A percentile compares a stretch with the other conserved stretches of the same genome.
Evolutionary conservation across 1,139 yeast genomes (phyloP).

Genomic region (Sugiyamaella grinbergsii): DNA sequence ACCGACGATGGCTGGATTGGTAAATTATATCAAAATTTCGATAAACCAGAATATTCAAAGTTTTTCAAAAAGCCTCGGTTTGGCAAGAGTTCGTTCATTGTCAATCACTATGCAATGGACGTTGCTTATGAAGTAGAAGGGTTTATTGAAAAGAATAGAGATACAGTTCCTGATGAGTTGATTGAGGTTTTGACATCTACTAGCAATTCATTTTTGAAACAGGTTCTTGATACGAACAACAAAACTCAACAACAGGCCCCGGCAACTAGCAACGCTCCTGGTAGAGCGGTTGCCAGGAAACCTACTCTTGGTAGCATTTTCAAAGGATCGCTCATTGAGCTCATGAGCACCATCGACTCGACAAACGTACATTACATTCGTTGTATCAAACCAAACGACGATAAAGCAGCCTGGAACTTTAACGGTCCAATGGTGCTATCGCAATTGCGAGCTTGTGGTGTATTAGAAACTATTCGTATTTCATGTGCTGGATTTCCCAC

Average conservation of each 20-base stretch:
- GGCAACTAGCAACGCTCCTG: constrained; percentile 42
- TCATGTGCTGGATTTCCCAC: constrained; percentile 99
- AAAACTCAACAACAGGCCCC: constrained; percentile 61
- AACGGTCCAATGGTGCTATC: constrained; percentile 94
- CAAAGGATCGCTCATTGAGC: constrained; percentile 86
- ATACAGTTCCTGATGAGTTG: constrained; percentile 95
- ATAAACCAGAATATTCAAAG: constrained; percentile 72
- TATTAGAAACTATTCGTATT: constrained; percentile 90
- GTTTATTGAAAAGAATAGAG: constrained; percentile 94
- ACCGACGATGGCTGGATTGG: constrained; percentile 91
- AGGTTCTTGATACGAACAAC: constrained; percentile 62
- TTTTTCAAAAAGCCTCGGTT: constrained; percentile 93
- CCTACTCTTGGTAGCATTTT: constrained; percentile 96
- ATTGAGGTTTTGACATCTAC: constrained; percentile 77
- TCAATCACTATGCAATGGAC: constrained; percentile 92
- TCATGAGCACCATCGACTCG: constrained; percentile 89
- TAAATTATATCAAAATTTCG: constrained; percentile 83
- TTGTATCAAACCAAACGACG: constrained; percentile 96
- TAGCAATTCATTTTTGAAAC: constrained; percentile 62
- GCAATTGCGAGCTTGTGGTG: constrained; percentile 98
- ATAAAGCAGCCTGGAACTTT: constrained; percentile 93
- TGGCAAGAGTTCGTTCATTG: constrained; percentile 88
- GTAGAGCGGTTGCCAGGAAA: constrained; percentile 59
- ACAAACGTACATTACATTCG: constrained; percentile 96
- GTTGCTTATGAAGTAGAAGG: constrained; percentile 93